These are phyloP conservation scores for Kickxella alabastrina DNA, from an alignment of 192 early-diverging fungal species.

Conservation along the genomic window DNA sequence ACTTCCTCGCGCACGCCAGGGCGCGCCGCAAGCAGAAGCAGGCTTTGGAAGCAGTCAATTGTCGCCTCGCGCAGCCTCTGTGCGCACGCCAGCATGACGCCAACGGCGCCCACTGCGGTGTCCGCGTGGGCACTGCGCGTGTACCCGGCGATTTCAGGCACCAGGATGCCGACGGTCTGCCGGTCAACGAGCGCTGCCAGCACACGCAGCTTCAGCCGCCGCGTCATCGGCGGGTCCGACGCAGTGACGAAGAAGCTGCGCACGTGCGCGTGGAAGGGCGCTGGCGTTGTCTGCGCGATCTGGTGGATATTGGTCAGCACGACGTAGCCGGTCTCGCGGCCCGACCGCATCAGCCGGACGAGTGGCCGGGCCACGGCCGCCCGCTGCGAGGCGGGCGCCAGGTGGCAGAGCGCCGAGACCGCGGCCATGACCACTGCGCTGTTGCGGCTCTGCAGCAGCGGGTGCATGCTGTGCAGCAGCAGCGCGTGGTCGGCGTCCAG, in stretches of 20 bases:
- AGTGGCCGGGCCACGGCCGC: constrained; percentile 65
- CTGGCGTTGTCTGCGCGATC: constrained; percentile 66
- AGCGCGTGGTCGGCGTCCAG: constrained; percentile 82
- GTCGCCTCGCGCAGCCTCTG: constrained; percentile 47
- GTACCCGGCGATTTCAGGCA: constrained; percentile 67
- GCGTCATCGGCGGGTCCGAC: constrained; percentile 72
- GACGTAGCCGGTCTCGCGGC: constrained; percentile 75
- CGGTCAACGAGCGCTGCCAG: constrained; percentile 64
- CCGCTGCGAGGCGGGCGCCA: constrained; percentile 57
- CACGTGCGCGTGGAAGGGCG: constrained; percentile 66
- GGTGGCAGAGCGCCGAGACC: constrained; percentile 63
- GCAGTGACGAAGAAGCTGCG: constrained; percentile 79
- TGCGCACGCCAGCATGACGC: constrained; percentile 33
- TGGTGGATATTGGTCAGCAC: constrained; percentile 73
- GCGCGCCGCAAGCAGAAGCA: constrained; percentile 25
- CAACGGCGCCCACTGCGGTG: constrained; percentile 22
- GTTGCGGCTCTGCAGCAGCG: constrained; percentile 81
- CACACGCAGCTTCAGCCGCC: constrained; percentile 82
- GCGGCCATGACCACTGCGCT: constrained; percentile 74
- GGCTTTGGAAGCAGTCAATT: constrained; percentile 44
- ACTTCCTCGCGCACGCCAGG: constrained; percentile 22
- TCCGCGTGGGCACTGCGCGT: constrained; percentile 25
- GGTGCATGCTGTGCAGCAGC: constrained; percentile 61
- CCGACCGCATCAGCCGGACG: constrained; percentile 66
- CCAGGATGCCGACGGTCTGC: constrained; percentile 63